phyloP scores from a whole-genome alignment of 257 asterid genomes.

The Henckelia pumila region DNA sequence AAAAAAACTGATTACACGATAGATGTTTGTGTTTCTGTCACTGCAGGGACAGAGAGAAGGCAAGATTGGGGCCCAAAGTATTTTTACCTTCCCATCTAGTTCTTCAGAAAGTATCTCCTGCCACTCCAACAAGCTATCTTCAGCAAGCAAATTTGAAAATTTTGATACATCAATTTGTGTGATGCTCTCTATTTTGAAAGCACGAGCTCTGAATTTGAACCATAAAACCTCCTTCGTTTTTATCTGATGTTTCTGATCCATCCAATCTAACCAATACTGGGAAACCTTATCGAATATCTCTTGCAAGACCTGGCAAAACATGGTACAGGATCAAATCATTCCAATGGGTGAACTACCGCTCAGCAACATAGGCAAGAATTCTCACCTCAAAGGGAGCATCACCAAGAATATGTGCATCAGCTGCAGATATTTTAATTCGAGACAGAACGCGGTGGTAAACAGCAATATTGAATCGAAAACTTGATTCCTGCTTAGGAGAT shows the following conservation, averaged over 20 bases:
- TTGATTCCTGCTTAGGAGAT: conserved; percentile 37
- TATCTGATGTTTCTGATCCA: conserved; percentile 50
- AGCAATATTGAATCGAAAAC: conserved; percentile 49
- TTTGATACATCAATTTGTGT: conserved; percentile 69
- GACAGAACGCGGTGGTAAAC: conserved; percentile 58
- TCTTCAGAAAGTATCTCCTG: conserved; percentile 67
- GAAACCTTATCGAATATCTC: conserved; percentile 64
- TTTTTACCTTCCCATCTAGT: conserved; percentile 49
- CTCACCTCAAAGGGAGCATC: conserved; percentile 54
- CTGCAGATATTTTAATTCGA: conserved; percentile 52
- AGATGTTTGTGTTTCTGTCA: neutral
- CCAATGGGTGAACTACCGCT: conserved; percentile 15
- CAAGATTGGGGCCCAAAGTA: conserved; percentile 3
- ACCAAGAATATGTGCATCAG: conserved; percentile 59
- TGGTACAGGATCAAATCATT: conserved; percentile 23
- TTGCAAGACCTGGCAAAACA: conserved; percentile 50
- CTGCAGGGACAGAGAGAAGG: conserved; percentile 9
- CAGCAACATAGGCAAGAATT: conserved; percentile 13
- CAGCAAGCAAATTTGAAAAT: conserved; percentile 45
- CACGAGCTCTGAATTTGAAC: conserved; percentile 76
- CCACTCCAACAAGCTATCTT: conserved; percentile 72
- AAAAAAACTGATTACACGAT: neutral
- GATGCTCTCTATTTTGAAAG: conserved; percentile 67
- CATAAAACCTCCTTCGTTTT: conserved; percentile 48
- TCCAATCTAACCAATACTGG: conserved; percentile 62